Evolutionary conservation across 2,329 filamentous ascomycete species (phyloP), one percentile per base, ranked within the genome.

Genomic region (Microdochium paspali): DNA sequence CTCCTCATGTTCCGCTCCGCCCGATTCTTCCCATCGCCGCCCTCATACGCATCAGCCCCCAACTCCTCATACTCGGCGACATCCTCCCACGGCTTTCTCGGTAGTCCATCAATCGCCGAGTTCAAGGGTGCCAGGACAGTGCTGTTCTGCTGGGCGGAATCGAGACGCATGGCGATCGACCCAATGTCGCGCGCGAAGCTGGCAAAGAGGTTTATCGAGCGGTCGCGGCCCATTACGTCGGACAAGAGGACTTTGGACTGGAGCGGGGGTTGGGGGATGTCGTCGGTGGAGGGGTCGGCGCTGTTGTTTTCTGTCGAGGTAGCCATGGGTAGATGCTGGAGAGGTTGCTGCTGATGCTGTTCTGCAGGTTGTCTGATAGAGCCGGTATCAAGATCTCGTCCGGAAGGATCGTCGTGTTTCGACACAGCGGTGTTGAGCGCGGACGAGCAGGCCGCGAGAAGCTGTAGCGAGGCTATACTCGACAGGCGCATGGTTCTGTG

Each of bases 121-220:
- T 98, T 97, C 47, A 87, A 71, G 1, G 93, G 93, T 4, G 90
- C 91, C 2, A 97, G 79, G 23, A 97, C 82, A 2, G 90, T 96
- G 15, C 87, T 87, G 62, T 91, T 90, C 49, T 76, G 66, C 1
- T 69, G 61, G 1, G 73, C 65, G 61, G 88, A 77, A 56, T 85
- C 78, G 13, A 97, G 77, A 1, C 87, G 85, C 21, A 71, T 67
- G 10, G 80, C 77, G 20, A 90, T 74, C n/a, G 74, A 67, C 44
- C 82, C 77, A 57, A 90, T 80, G 60, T 91, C 84, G 50, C 90
- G 81, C 4, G 85, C 84, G 58, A 95, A 81, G 39, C 82, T 82
- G 25, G 88, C 85, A 66, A 96, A 97, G 55, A 90, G 83, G 53
- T 88, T 90, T 61, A 95, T 86, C 51, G 74, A 78, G 56, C 86